Evolutionary conservation across 768 basidiomycete genomes (phyloP), one percentile per base, ranked within the genome.

Genomic region (Rhizopogon vinicolor): DNA sequence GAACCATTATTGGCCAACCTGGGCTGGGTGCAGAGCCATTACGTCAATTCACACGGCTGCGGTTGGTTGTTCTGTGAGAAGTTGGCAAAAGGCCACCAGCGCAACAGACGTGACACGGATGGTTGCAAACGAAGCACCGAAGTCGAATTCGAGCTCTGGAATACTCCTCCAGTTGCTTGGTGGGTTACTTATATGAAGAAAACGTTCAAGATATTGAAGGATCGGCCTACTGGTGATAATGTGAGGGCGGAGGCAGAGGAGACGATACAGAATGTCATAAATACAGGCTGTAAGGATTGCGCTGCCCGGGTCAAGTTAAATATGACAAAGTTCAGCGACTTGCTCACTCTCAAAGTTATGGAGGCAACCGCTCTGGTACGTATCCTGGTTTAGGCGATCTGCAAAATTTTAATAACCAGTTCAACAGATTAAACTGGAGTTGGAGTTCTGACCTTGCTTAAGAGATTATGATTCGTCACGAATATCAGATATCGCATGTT

Each of bases 311-410:
- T 67, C 1, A 14, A 41, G 1, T 44, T 49, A 14, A 57, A 52
- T 0, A 63, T 66, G 65, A 55, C 42, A 9, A 55, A 60, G 7
- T 58, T 66, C 22, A 22, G 22, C 1, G 41, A 41, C 3, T 8
- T 67, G 14, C 28, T 56, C 19, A 40, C 37, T 3, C 25, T 14
- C 13, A 55, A 61, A 41, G 29, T 65, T 1, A 60, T 64, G 0
- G 51, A 57, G 18, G 55, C 29, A 3, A 50, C 60, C 28, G 60
- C 65, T 28, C 25, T 9, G 28, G 65, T 65, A 22, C 40, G 63
- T 39, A 33, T 31, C 18, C 19, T 7, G 9, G 4, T 35, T 33
- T 7, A 22, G 7, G 8, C 19, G 7, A 13, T 10, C 13, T 25
- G 3, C 3, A 18, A 3, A 8, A 14, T 14, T 33, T 33, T 9